Base-by-base conservation (phyloP, 768 basidiomycete species). In the Amanita muscaria region DNA sequence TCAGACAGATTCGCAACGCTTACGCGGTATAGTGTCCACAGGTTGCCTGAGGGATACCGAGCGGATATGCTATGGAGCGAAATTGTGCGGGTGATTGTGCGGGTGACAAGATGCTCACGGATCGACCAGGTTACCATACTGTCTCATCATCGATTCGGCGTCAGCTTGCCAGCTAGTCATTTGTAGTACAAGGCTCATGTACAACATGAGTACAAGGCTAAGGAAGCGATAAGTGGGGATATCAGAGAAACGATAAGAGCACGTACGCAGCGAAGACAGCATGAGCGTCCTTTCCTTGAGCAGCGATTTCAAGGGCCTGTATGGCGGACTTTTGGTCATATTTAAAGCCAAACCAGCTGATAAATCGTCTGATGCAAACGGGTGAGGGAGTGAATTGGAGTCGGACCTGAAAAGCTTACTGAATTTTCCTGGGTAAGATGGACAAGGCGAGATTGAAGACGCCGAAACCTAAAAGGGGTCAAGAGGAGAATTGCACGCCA, bases 371-470 rank as follows among this genome's bases (percentile, higher is more conserved):
- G 19, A 22, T 2, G 19, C 10, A 6, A 19, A 15, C 14, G 5
- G 19, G n/a, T 39, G 31, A 33, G 23, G 12, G 12, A 10, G 14
- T 9, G n/a, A 9, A 21, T 16, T 9, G n/a, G n/a, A n/a, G n/a
- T 12, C 5, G 30, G 16, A 8, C 11, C 9, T 39, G 14, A 16
- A 33, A 11, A 8, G 57, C 75, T 43, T 50, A 84, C 83, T 82
- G 78, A 44, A 81, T 64, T 53, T 74, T 79, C 49, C 78, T 77
- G 14, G 87, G 88, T 11, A 89, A 62, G 14, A 89, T 59, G 3
- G 83, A 87, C 47, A 89, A 79, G 8, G 88, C 79, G 37, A 89
- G 71, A 56, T 88, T 88, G 64, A 89, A 89, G 19, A 89, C 56
- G 0, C 85, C 83, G 53, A 66, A 80, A 0, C 76, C 72, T 66